Evolutionary conservation across 495 filamentous ascomycete species (phyloP).

Genomic region (Penicillium arizonense): DNA sequence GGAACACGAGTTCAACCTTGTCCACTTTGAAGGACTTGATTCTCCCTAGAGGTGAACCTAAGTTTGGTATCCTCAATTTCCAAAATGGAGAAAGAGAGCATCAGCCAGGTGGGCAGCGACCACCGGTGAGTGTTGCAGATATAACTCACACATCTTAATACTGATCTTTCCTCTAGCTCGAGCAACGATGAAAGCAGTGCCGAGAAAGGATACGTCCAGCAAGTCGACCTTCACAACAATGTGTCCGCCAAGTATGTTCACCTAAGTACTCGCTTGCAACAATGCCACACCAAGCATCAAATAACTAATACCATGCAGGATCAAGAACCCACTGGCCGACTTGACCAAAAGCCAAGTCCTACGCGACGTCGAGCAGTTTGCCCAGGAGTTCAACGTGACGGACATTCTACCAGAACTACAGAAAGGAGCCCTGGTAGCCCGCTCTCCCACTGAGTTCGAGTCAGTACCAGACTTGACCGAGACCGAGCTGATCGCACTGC

Average conservation of each 20-base stretch:
- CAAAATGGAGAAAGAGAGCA: slow-evolving; percentile 12
- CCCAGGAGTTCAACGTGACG: slow-evolving; percentile 40
- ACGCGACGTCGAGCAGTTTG: slow-evolving; percentile 57
- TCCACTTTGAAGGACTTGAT: background rate
- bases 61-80: background rate
- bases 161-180: slow-evolving; percentile 12
- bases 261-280: background rate
- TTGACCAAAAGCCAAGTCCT: slow-evolving; percentile 50
- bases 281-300: background rate
- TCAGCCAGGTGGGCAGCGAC: background rate
- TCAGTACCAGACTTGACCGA: slow-evolving; percentile 55
- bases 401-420: slow-evolving; percentile 49
- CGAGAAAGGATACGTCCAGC: slow-evolving; percentile 34
- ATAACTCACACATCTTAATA: background rate
- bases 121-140: background rate
- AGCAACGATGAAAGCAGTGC: slow-evolving; percentile 20
- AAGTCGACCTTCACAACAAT: slow-evolving; percentile 52
- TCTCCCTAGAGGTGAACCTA: background rate
- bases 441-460: slow-evolving; percentile 55
- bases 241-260: slow-evolving; percentile 45
- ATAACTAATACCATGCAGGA: slow-evolving; percentile 34
- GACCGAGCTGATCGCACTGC: slow-evolving; percentile 51
- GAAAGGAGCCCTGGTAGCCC: slow-evolving; percentile 65
- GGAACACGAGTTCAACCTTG: background rate
- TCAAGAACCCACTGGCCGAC: slow-evolving; percentile 62